These are phyloP conservation scores for Naematelia aurantialba DNA, from an alignment of 768 basidiomycete genomes.

Conservation along the genomic window DNA sequence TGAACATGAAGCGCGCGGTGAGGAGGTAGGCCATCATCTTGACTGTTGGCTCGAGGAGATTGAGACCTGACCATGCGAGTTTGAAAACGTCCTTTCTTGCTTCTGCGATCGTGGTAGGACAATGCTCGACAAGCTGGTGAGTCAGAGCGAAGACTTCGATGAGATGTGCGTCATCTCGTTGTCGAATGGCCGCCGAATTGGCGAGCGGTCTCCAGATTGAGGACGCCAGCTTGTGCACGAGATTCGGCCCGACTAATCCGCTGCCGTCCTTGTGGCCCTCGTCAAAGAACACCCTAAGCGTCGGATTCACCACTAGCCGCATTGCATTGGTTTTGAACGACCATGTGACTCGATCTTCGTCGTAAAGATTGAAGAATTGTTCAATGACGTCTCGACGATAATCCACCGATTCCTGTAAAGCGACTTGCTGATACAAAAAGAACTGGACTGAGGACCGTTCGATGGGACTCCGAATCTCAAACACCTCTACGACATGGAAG, in stretches of 20 bases:
- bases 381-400: slow-evolving; percentile 74
- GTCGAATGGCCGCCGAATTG: slow-evolving; percentile 37
- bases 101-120: slow-evolving; percentile 71
- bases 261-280: slow-evolving; percentile 55
- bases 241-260: slow-evolving; percentile 55
- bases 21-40: slow-evolving; percentile 89
- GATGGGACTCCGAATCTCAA: slow-evolving; percentile 71
- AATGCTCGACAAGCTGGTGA: slow-evolving; percentile 79
- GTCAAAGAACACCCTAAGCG: slow-evolving; percentile 70
- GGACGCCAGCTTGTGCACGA: slow-evolving; percentile 61
- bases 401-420: slow-evolving; percentile 63
- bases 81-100: slow-evolving; percentile 88
- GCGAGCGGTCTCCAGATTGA: slow-evolving; percentile 72
- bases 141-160: slow-evolving; percentile 89
- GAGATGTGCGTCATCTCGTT: slow-evolving; percentile 72
- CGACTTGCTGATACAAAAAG: slow-evolving; percentile 83
- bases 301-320: slow-evolving; percentile 82
- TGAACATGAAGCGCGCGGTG: slow-evolving; percentile 84
- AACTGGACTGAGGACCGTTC: slow-evolving; percentile 73
- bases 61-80: slow-evolving; percentile 84
- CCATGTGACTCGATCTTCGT: slow-evolving; percentile 61
- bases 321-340: slow-evolving; percentile 64
- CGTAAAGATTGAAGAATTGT: slow-evolving; percentile 83
- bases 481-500: slow-evolving; percentile 80
- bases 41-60: slow-evolving; percentile 78